Evolutionary conservation across 164 flowering plant species (phyloP), one percentile per base, ranked within the genome.

Genomic region (Umbellularia californica): DNA sequence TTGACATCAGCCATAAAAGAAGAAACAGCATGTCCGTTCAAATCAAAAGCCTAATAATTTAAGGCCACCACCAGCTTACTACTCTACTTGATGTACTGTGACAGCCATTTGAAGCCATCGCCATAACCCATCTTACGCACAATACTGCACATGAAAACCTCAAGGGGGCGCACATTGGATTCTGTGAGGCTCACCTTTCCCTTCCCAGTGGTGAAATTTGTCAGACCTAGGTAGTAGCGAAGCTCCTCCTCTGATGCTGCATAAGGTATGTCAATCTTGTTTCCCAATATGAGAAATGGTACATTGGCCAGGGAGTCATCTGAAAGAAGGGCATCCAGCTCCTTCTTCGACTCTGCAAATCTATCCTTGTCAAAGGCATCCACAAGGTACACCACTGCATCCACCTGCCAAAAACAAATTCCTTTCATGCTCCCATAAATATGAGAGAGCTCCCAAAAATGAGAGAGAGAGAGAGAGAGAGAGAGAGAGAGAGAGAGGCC

Each of bases 231-330:
- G 75, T 86, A 78, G 77, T 81, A 86, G 3, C 87, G 87, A 55
- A 90, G 68, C 82, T 88, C 91, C 25, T 88, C 93, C 75, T 90
- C 91, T 20, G 93, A 88, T 35, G 91, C 91, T 2, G 93, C 93
- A 79, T 85, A 83, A 0, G 89, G 87, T 52, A 88, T 81, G 80
- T 90, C 93, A 15, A 90, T 90, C 83, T 90, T 90, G 86, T 90
- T 90, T 7, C 93, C 93, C 14, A 90, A 82, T 2, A 90, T 72
- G 27, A 90, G 91, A 55, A 90, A 90, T 2, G 93, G 93, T 14
- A 86, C 93, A 28, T 68, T 78, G 6, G 87, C 82, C 52, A 90
- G 76, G 1, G 90, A 73, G 60, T 90, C 91, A 35, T 90, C 91
- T 0, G 88, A 88, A n/a, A 90, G 88, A 20, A 90, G 88, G 6